Evolutionary conservation across 192 early-diverging fungal species (phyloP), one percentile per base, ranked within the genome.

Genomic region (Entomortierella lignicola): DNA sequence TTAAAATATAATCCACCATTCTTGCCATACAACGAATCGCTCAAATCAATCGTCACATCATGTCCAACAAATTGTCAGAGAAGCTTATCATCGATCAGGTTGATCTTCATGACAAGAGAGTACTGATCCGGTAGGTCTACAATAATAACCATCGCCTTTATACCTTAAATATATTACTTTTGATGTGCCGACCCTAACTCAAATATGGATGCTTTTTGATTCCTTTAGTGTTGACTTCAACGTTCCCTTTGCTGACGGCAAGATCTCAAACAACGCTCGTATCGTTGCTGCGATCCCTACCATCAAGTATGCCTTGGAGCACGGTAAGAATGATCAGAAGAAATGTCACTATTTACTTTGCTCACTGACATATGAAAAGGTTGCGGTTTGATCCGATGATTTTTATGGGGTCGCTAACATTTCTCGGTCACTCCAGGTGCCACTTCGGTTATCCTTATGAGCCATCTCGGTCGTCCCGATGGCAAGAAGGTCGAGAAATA

Each of bases 181-280:
- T 59, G 34, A 21, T 29, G 26, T 27, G n/a, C 53, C 42, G 15
- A 39, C 18, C 1, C 47, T 32, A 41, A 55, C 20, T 27, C 18
- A 25, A 20, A 29, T 12, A 29, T 51, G 25, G 15, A 39, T 66
- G 39, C 17, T 43, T 48, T n/a, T n/a, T n/a, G n/a, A 20, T 51
- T 47, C 31, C 8, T 60, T 32, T 82, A 95, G 94, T 54, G 97
- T 98, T 39, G 97, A 99, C 91, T 99, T 99, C 83, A 99, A 99
- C 84, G 98, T 99, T n/a, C 98, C 98, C 52, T 93, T 98, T 71
- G 91, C 93, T 72, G 88, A 94, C 42, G 92, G 90, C 69, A 91
- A 91, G 75, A 98, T 99, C 82, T 92, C 95, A 65, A 98, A 98
- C 92, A 97, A 98, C 87, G 92, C 94, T 84, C 93, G 98, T 75